Evolutionary conservation across 257 asterid species (phyloP).

Genomic region (Solanum paucissectum): DNA sequence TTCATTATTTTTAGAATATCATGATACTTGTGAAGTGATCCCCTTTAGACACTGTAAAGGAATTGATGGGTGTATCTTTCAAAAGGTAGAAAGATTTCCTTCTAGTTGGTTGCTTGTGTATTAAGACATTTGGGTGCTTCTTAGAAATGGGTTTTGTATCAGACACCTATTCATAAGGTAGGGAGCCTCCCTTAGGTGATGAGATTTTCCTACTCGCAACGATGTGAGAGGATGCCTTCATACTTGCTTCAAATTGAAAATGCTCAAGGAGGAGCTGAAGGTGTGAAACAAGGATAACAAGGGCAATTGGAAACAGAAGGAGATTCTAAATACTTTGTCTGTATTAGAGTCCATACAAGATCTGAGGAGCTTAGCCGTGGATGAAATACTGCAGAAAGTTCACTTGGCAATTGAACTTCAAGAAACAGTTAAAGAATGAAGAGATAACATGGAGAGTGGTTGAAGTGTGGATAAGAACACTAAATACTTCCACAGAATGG

Average conservation of each 20-base stretch:
- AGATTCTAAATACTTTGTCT: neutral
- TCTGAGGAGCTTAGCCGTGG: neutral
- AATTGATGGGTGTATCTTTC: neutral
- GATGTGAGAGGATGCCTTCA: neutral
- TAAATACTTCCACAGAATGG: neutral
- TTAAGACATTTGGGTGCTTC: neutral
- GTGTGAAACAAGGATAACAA: neutral
- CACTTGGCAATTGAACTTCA: neutral
- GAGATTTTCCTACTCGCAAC: neutral
- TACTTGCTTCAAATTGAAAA: neutral
- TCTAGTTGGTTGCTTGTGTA: neutral
- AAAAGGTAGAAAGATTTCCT: neutral
- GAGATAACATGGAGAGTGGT: neutral
- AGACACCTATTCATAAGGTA: neutral
- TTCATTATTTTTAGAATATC: neutral
- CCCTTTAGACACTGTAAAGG: neutral
- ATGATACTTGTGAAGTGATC: neutral
- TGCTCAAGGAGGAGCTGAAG: neutral
- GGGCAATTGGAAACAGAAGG: neutral
- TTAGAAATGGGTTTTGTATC: neutral
- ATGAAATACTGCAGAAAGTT: neutral
- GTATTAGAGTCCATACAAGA: neutral
- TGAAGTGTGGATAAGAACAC: neutral
- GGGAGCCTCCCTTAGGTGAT: neutral
- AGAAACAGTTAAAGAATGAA: neutral